Evolutionary conservation across 805 yeast species (phyloP).

Genomic region (Lipomyces chichibuensis): DNA sequence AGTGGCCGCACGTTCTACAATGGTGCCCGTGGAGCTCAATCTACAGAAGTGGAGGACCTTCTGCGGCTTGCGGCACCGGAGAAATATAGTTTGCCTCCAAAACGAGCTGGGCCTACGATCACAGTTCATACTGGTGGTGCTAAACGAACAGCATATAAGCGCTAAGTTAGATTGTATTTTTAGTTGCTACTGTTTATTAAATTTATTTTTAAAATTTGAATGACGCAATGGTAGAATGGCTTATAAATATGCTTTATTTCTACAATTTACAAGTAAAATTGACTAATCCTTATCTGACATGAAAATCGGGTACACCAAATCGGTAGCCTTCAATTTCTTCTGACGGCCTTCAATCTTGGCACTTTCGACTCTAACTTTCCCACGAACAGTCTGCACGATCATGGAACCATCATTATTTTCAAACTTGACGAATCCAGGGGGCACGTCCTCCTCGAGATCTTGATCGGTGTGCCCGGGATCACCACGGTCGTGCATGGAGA

Average conservation of each 20-base stretch:
- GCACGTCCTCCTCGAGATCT: background rate
- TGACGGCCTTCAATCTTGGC: background rate
- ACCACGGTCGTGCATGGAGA: background rate
- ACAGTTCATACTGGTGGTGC: background rate
- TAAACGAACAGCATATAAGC: conserved; percentile 3
- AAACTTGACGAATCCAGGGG: background rate
- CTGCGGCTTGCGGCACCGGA: background rate
- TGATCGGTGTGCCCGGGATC: background rate
- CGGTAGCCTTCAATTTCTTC: background rate
- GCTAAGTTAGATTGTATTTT: conserved; percentile 3
- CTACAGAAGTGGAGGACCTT: background rate
- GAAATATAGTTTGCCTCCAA: background rate
- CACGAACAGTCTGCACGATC: background rate
- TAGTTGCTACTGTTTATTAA: background rate
- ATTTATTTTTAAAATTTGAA: background rate
- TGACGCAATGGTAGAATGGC: background rate
- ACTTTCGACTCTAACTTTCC: background rate
- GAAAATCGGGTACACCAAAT: background rate
- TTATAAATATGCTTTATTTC: background rate
- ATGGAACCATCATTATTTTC: background rate
- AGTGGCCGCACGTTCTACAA: background rate
- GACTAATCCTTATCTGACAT: background rate
- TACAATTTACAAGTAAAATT: background rate
- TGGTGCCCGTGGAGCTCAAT: background rate
- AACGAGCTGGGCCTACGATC: background rate